phyloP scores from a whole-genome alignment of 306 rosid genomes.

The Styphnolobium japonicum region DNA sequence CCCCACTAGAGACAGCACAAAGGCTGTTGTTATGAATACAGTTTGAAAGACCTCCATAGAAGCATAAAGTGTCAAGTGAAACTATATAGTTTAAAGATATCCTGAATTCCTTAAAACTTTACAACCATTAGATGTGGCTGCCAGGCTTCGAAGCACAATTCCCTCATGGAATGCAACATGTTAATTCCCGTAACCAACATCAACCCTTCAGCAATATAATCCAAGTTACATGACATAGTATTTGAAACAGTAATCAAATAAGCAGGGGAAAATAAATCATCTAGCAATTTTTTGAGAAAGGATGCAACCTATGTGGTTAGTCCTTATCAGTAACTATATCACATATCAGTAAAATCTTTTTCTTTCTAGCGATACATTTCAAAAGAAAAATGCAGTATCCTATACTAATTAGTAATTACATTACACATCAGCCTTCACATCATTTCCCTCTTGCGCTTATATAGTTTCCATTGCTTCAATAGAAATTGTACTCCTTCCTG shows the following conservation, averaged over 20 bases:
- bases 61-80: conserved; percentile 1
- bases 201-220: conserved; percentile 8
- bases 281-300: not conserved
- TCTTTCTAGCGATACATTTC: not conserved
- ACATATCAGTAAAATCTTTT: not conserved
- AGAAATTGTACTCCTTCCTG: conserved; percentile 41
- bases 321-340: not conserved
- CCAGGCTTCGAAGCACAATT: not conserved
- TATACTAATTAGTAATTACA: not conserved
- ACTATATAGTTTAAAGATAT: not conserved
- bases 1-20: not conserved
- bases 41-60: not conserved
- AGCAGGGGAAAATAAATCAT: not conserved
- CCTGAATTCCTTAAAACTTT: not conserved
- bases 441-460: conserved; percentile 31
- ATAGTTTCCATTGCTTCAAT: conserved; percentile 38
- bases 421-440: conserved; percentile 25
- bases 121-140: not conserved
- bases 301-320: not conserved
- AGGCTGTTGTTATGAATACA: not conserved
- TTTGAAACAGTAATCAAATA: not conserved
- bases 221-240: not conserved
- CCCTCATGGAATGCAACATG: conserved; percentile 9
- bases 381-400: not conserved
- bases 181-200: conserved; percentile 25